Evolutionary conservation across 1,284 basidiomycete genomes (phyloP).

Genomic region (Thecaphora thlaspeos): DNA sequence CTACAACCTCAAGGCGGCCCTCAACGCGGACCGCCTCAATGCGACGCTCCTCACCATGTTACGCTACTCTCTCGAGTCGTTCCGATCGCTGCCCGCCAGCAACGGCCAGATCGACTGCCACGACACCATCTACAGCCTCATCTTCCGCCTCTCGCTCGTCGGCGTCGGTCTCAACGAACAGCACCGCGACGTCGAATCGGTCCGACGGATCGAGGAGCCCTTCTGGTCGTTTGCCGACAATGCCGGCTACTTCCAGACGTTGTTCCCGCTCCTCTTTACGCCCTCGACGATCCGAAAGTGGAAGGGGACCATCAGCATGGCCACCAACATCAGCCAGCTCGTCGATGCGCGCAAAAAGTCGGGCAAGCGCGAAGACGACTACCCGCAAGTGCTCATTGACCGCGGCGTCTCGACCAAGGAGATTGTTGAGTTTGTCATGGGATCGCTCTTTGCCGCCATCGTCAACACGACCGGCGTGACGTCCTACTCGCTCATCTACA

Average conservation of each 20-base stretch:
- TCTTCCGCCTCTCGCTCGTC: conserved; percentile 33
- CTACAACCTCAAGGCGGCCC: conserved; percentile 20
- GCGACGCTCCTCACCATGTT: conserved; percentile 20
- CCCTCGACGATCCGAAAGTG: conserved; percentile 22
- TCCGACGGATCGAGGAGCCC: conserved; percentile 21
- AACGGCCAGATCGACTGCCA: conserved; percentile 24
- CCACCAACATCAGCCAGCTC: conserved; percentile 18
- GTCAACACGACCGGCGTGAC: conserved; percentile 40
- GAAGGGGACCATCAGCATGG: conserved; percentile 33
- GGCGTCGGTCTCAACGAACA: conserved; percentile 29
- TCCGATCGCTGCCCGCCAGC: conserved; percentile 8
- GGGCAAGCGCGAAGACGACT: conserved; percentile 29
- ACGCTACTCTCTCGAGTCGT: conserved; percentile 9
- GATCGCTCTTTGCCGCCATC: conserved; percentile 37
- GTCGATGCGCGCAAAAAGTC: conserved; percentile 21
- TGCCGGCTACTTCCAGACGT: conserved; percentile 28
- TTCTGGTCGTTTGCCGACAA: conserved; percentile 38
- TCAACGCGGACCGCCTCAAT: conserved; percentile 9
- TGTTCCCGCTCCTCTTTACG: conserved; percentile 18
- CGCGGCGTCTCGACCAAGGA: conserved; percentile 8
- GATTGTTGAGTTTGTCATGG: conserved; percentile 34
- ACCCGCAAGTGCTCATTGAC: conserved; percentile 35
- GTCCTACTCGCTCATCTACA: conserved; percentile 22
- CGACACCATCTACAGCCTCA: conserved; percentile 33
- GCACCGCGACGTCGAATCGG: conserved; percentile 13